Evolutionary conservation across 805 yeast species (phyloP), one percentile per base, ranked within the genome.

Genomic region (Candida ponderosae): DNA sequence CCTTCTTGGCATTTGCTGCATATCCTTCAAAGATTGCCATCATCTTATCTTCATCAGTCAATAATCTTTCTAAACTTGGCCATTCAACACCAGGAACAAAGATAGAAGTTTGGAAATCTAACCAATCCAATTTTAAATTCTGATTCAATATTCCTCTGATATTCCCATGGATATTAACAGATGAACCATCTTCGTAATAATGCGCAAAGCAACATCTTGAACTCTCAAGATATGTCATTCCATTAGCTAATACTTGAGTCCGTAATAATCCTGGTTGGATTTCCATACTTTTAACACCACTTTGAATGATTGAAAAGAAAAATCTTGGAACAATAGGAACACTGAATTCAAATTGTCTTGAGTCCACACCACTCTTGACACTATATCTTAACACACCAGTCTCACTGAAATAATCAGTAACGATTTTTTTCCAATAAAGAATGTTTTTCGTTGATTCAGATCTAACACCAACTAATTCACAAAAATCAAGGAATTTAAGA

Each of bases 121-220:
- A 54, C 76, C 83, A 81, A 45, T 85, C 94, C 21, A 87, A 72
- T 44, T 74, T 70, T 42, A 84, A 62, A 36, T 69, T 72, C 24
- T 79, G 64, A 50, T 76, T 79, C 60, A 86, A 72, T 6, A 76
- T 63, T 9, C 83, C 74, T 43, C 76, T 76, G 31, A 79, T 58
- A 16, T 73, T 74, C 0, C 90, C 85, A 40, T 66, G 65, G 34
- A 80, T 71, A 9, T 74, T 69, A 8, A 83, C 76, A 46, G 70
- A 70, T 3, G 89, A 78, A 0, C 93, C 94, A 57, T 85, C 95
- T 2, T 62, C 57, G 51, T 76, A 83, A 55, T 72, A 66, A 45
- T 68, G 72, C 15, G 71, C 62, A 33, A 71, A 56, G 1, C 72
- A 59, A 27, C 71, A 63, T 32, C 74, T 61, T 11, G 75, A 65